These are phyloP conservation scores for Coprinellus aureogranulatus DNA, from an alignment of 768 basidiomycete species.

Conservation along the genomic window DNA sequence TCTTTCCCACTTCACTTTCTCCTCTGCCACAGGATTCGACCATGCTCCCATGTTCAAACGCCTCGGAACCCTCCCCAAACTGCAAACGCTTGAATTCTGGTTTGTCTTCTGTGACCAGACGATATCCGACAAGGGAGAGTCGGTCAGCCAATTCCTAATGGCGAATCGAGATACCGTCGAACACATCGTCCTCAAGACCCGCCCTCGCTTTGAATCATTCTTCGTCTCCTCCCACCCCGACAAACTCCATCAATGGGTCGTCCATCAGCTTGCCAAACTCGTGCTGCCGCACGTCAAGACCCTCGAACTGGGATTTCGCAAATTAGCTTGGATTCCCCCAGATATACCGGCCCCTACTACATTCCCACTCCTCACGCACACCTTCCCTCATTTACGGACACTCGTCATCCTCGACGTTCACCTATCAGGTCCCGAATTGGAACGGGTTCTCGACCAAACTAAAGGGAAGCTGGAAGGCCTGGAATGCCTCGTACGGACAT, in stretches of 20 bases:
- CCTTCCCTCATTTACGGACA: not conserved
- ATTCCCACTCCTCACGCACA: not conserved
- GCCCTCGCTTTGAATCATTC: conserved; percentile 12
- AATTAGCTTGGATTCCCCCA: not conserved
- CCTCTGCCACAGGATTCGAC: conserved; percentile 2
- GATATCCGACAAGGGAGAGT: not conserved
- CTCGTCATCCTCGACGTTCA: not conserved
- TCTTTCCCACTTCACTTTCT: not conserved
- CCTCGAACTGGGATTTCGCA: conserved; percentile 14
- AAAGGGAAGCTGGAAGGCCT: not conserved
- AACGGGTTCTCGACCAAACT: not conserved
- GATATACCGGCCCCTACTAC: not conserved
- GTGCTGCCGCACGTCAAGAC: conserved; percentile 6
- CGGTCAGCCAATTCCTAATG: conserved; percentile 7
- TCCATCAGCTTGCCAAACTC: conserved; percentile 8
- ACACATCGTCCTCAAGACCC: conserved; percentile 15
- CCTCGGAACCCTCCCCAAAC: not conserved
- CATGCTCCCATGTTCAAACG: conserved; percentile 2
- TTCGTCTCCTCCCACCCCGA: not conserved
- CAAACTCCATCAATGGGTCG: not conserved
- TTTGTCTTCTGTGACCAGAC: not conserved
- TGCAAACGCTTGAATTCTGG: conserved; percentile 6
- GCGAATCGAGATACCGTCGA: conserved; percentile 8
- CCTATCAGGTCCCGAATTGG: not conserved
- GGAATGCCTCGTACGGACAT: not conserved